These are phyloP conservation scores for Phytophthora megakarya DNA, from an alignment of 352 stramenopile genomes.

Conservation along the genomic window DNA sequence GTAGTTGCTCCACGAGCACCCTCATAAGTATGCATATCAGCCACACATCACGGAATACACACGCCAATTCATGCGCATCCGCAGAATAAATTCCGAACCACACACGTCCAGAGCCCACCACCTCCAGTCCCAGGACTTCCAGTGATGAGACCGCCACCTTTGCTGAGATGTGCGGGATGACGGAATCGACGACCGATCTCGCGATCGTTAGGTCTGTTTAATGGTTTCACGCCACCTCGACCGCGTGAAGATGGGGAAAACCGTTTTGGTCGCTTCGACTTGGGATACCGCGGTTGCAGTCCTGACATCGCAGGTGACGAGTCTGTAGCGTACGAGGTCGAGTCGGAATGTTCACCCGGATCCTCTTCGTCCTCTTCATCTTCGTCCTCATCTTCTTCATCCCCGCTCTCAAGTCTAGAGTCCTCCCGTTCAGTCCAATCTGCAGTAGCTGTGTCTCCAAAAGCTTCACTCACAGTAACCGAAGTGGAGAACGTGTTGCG, in stretches of 20 bases:
- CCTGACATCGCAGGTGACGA: slow-evolving; percentile 32
- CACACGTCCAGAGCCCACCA: slow-evolving; percentile 27
- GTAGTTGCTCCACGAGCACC: slow-evolving; percentile 17
- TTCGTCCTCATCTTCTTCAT: slow-evolving; percentile 38
- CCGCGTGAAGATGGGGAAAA: slow-evolving; percentile 20
- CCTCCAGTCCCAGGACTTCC: slow-evolving; percentile 15
- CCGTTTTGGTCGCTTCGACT: slow-evolving; percentile 23
- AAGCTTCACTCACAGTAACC: slow-evolving; percentile 79
- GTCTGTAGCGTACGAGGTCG: slow-evolving; percentile 35
- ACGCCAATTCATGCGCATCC: slow-evolving; percentile 28
- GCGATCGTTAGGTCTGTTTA: slow-evolving; percentile 13
- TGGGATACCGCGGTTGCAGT: slow-evolving; percentile 23
- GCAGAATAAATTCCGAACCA: slow-evolving; percentile 38
- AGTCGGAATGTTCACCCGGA: slow-evolving; percentile 28
- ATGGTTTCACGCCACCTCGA: slow-evolving; percentile 16
- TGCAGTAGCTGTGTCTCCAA: slow-evolving; percentile 51
- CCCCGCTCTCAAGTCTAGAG: slow-evolving; percentile 23
- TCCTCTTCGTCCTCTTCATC: slow-evolving; percentile 35
- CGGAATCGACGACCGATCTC: slow-evolving; percentile 24
- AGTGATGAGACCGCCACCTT: slow-evolving; percentile 14
- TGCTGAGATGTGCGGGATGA: slow-evolving; percentile 28
- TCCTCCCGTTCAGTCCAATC: slow-evolving; percentile 33
- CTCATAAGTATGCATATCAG: slow-evolving; percentile 25
- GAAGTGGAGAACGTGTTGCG: slow-evolving; percentile 82
- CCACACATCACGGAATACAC: slow-evolving; percentile 2